Base-by-base conservation (phyloP, 306 rosid species). In the Astragalus membranaceus region DNA sequence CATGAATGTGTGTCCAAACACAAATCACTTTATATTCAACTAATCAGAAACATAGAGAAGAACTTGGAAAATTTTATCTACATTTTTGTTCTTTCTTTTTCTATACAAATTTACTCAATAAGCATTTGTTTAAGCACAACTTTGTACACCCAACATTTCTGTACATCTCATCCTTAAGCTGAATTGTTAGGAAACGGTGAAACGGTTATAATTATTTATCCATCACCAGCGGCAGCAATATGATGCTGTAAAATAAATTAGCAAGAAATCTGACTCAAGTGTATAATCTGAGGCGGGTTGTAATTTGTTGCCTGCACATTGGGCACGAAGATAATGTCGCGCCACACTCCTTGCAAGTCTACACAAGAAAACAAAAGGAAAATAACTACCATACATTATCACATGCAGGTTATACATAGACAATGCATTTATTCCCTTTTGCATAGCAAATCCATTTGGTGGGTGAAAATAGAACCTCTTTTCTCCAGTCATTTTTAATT, bases 311-410 rank as follows among this genome's bases (percentile, higher is more conserved):
- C 73, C 95, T 86, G 62, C 98, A 90, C 69, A 88, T 35, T 0
- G 98, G 98, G 84, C 98, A 94, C 14, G 78, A 35, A 36, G 86
- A 80, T 65, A 94, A 66, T 15, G 85, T 74, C 4, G 60, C 73
- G 1, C 97, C 94, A 64, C 98, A 94, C 58, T 90, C 97, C 90
- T 81, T 88, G 95, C 98, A 94, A 35, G 97, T 90, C 98, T 94
- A 14, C 75, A 43, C 9, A 16, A 47, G 17, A 14, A 75, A 64
- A 49, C 4, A 36, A 6, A 8, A 42, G 65, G 49, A 14, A 51
- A 29, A 80, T 66, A 12, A 67, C 36, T 26, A 42, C 12, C 35
- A 41, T 35, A n/a, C n/a, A n/a, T n/a, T n/a, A n/a, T n/a, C n/a
- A n/a, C n/a, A 17, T 39, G n/a, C 11, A 36, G 32, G 4, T 53